Evolutionary conservation across 2,329 filamentous ascomycete species (phyloP).

Genomic region (Metarhizium humberi): DNA sequence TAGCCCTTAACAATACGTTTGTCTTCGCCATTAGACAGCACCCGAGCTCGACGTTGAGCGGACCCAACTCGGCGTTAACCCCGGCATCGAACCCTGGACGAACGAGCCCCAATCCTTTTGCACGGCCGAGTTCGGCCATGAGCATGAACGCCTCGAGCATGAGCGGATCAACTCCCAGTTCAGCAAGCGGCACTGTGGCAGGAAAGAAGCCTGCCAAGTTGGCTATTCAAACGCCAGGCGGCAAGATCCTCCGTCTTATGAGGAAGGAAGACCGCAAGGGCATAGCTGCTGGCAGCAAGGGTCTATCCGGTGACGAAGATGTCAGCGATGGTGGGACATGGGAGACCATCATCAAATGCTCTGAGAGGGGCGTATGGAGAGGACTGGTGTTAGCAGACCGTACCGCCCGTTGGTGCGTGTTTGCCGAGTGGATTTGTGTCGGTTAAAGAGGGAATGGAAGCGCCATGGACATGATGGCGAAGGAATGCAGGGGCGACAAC

Average conservation of each 20-base stretch:
- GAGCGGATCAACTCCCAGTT: slow-evolving; percentile 47
- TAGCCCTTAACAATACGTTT: slow-evolving; percentile 94
- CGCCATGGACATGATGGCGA: not conserved
- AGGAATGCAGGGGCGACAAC: not conserved
- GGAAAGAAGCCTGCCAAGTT: slow-evolving; percentile 85
- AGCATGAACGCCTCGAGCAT: slow-evolving; percentile 53
- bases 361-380: slow-evolving; percentile 71
- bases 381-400: slow-evolving; percentile 75
- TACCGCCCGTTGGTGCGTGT: slow-evolving; percentile 84
- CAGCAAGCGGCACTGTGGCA: slow-evolving; percentile 40
- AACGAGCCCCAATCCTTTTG: slow-evolving; percentile 51
- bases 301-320: slow-evolving; percentile 40
- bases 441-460: slow-evolving; percentile 14
- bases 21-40: slow-evolving; percentile 95
- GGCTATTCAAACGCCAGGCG: slow-evolving; percentile 86
- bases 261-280: slow-evolving; percentile 63
- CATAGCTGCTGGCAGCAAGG: slow-evolving; percentile 35
- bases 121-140: slow-evolving; percentile 52
- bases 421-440: slow-evolving; percentile 71
- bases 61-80: slow-evolving; percentile 27
- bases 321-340: slow-evolving; percentile 63
- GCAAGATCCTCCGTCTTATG: slow-evolving; percentile 86
- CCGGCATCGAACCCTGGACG: slow-evolving; percentile 38
- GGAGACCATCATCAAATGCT: slow-evolving; percentile 89
- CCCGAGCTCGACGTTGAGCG: slow-evolving; percentile 46